These are phyloP conservation scores for Pythium chondricola DNA, from an alignment of 352 stramenopile species.

Conservation along the genomic window DNA sequence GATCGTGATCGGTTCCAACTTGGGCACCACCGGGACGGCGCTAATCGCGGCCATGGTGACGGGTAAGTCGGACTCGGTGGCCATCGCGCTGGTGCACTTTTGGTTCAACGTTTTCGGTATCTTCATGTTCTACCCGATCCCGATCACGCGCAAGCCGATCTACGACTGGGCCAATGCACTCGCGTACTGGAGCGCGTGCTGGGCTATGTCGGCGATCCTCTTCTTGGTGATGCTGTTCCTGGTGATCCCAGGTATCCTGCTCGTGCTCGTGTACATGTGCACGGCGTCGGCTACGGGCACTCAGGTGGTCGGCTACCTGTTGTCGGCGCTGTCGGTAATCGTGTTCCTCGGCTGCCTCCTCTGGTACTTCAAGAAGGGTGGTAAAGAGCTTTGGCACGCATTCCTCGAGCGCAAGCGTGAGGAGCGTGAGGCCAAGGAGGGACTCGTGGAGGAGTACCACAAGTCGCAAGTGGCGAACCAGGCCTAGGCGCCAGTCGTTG, in stretches of 20 bases:
- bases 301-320: constrained; percentile 5
- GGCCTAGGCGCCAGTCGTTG: too few relatives aligned
- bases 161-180: constrained; percentile 34
- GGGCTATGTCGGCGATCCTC: constrained; percentile 10
- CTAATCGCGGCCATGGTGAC: constrained; percentile 57
- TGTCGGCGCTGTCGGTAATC: not conserved
- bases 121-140: constrained; percentile 73
- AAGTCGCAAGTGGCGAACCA: too few relatives aligned
- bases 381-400: not conserved
- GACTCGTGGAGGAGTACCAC: too few relatives aligned
- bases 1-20: constrained; percentile 72
- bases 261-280: constrained; percentile 19
- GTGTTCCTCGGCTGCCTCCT: not conserved
- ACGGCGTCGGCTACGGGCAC: constrained; percentile 1
- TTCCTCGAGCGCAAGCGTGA: constrained; percentile 1
- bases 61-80: constrained; percentile 38
- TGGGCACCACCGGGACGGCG: constrained; percentile 70
- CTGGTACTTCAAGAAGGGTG: constrained; percentile 6
- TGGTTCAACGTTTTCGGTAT: constrained; percentile 80
- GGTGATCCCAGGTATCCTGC: constrained; percentile 4
- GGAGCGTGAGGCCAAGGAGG: not conserved
- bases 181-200: constrained; percentile 17
- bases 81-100: constrained; percentile 69
- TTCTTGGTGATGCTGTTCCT: constrained; percentile 16
- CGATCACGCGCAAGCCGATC: constrained; percentile 56